Evolutionary conservation across 2,329 filamentous ascomycete genomes (phyloP).

Genomic region (Cytospora leucostoma): DNA sequence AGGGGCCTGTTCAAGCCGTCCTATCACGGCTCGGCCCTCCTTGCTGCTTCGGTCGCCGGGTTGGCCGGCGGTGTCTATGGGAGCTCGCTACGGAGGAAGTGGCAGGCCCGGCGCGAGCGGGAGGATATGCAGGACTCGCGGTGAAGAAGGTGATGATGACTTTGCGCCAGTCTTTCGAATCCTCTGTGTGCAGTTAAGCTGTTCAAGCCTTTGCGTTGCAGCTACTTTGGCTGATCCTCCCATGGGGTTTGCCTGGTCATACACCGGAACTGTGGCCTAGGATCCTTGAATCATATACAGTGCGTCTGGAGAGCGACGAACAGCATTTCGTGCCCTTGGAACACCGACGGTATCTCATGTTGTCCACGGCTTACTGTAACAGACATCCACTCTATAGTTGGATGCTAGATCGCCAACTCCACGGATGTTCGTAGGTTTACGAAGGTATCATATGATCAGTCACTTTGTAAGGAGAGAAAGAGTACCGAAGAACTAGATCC

Average conservation of each 20-base stretch:
- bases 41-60: slow-evolving; percentile 36
- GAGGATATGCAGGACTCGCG: slow-evolving; percentile 18
- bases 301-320: not conserved
- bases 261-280: not conserved
- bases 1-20: slow-evolving; percentile 44
- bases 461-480: not conserved
- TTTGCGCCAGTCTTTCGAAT: not conserved
- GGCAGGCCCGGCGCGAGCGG: slow-evolving; percentile 28
- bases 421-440: not conserved
- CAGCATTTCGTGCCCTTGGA: not conserved
- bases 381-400: no score
- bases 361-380: no score
- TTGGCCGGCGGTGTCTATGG: slow-evolving; percentile 37
- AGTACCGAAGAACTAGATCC: no score
- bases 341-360: no score
- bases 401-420: no score
- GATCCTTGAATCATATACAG: not conserved
- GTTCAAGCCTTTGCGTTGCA: not conserved
- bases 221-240: not conserved
- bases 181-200: not conserved
- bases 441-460: not conserved
- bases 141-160: not conserved
- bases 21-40: slow-evolving; percentile 36
- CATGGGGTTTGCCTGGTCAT: not conserved
- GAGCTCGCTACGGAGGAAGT: slow-evolving; percentile 30